Conservation (phyloP, 176 grass and related monocot species). For the Alloteropsis semialata region DNA sequence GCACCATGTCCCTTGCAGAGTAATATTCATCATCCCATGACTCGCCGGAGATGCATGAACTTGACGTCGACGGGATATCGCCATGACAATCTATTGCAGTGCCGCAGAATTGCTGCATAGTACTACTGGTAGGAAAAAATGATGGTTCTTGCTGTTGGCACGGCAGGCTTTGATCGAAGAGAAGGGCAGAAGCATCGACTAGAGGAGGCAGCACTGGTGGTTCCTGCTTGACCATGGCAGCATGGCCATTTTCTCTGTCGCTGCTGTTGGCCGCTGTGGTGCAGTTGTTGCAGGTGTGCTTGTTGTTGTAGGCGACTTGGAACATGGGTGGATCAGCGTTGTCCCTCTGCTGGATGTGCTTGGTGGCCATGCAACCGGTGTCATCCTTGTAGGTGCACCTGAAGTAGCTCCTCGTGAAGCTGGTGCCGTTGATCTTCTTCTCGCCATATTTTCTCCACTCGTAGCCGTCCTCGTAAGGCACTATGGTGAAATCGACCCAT, state of each 20-base stretch:
- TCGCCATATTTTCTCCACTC: slow-evolving; percentile 32
- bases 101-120: neutral
- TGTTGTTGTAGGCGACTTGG: slow-evolving; percentile 1
- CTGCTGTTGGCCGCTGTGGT: neutral
- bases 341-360: neutral
- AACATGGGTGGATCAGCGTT: neutral
- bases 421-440: slow-evolving; percentile 24
- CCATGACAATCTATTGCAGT: neutral
- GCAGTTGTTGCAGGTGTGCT: neutral
- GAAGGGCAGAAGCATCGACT: neutral
- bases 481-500: neutral
- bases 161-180: neutral
- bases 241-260: no score
- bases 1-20: neutral
- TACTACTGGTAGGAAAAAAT: neutral
- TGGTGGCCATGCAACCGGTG: neutral
- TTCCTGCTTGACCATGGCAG: neutral
- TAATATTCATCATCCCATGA: neutral
- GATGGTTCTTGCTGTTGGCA: neutral
- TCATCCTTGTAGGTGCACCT: slow-evolving; percentile 8
- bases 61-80: no score
- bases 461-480: slow-evolving; percentile 23
- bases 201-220: neutral
- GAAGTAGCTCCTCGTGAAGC: slow-evolving; percentile 12
- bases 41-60: neutral